Evolutionary conservation across 106 monocot genomes (phyloP), one percentile per base, ranked within the genome.

Genomic region (Acorus calamus): DNA sequence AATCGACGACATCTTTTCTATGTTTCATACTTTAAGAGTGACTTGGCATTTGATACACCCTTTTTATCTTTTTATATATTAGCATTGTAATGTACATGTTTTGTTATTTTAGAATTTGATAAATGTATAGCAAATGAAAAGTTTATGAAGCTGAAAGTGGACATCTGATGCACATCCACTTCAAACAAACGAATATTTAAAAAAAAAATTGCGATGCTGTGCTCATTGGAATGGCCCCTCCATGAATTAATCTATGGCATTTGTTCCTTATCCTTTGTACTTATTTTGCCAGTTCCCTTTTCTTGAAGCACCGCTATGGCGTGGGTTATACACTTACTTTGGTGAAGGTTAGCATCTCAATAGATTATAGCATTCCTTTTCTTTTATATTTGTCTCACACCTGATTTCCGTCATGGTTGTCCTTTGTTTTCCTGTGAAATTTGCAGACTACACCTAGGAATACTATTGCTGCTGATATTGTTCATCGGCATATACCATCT

Each of bases 301-400:
- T 79, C 77, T 75, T 92, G 66, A 92, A 92, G 74, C 86, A 92
- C 53, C 84, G 70, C 5, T 92, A 72, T 78, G 92, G 92, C 11
- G 92, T 92, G 72, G 92, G 92, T 67, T 92, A 92, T 71, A 92
- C 92, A 11, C 84, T 92, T 66, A 87, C 92, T 50, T 63, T 92
- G 3, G 79, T 66, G 7, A 84, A 92, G 92, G 87, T 92, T 67
- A 57, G 43, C 28, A 0, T 5, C 12, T 44, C 52, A 57, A 59
- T 42, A 11, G 2, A 8, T 70, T 45, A 41, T 52, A 52, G 45
- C 7, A 9, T 53, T 13, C 9, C 7, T 12, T 69, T 47, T 61
- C 11, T 55, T 55, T 46, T 55, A 4, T 14, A 8, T 14, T 50
- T 68, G 60, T 47, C 49, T 3, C 2, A 2, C 14, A 60, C 6